Base-by-base conservation (phyloP, 2,329 filamentous ascomycete genomes). In the Pseudocercospora ulei region DNA sequence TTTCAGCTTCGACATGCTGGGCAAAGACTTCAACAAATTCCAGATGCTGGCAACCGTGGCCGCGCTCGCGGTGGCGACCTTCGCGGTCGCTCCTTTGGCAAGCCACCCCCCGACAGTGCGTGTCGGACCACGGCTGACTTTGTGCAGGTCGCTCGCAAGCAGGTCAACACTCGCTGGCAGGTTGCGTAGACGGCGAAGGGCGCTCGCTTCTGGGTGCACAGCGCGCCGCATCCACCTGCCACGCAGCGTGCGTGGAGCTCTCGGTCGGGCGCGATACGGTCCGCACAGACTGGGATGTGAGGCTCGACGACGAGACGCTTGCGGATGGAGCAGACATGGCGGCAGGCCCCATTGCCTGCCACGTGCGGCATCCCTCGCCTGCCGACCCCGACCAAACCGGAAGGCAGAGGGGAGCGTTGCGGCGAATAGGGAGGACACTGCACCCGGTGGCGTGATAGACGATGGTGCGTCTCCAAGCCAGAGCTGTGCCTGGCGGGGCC, bases 21-120 rank as follows among this genome's bases (percentile, higher is more conserved):
- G 86, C 46, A 90, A 86, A 63, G 83, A 84, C 2, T 98, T 98
- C 62, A 90, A 88, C 59, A 95, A 93, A 68, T 58, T 86, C 39
- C 82, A 86, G 52, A 74, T 98, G 56, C 62, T 95, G 23, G 70
- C 74, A 9, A 98, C 90, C 1, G 86, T 98, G 23, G 68, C 81
- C 25, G 88, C 84, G 11, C 69, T 96, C 51, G 75, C 74, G 29
- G 70, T 75, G 24, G 86, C 85, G 29, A 88, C 94, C 9, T 61
- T 78, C 48, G 73, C 83, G 39, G 67, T 96, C 56, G 79, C 79
- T 37, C 90, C 90, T 17, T 76, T 96, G 75, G 90, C 94, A 70
- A 69, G 81, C 70, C n/a, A 3, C 18, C 17, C 20, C 3, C 5
- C 8, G 7, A 5, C 4, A 8, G n/a, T 42, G 31, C 7, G 24